phyloP scores from a whole-genome alignment of 768 basidiomycete species.

The Pleurotus cornucopiae region DNA sequence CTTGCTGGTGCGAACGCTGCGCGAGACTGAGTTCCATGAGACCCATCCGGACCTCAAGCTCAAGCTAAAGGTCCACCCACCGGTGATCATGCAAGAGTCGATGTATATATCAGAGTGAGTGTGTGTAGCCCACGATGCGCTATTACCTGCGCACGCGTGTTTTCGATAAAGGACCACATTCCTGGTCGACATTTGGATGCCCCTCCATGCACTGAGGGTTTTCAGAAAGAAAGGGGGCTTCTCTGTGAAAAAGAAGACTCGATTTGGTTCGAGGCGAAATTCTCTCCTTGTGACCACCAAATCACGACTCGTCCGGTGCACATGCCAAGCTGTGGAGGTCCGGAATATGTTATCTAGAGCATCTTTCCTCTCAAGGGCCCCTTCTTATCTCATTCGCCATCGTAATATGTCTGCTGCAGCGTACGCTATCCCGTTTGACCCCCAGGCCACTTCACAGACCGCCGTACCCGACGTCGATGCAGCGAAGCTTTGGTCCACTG shows the following conservation, averaged over 20 bases:
- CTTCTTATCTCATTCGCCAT: slow-evolving; percentile 24
- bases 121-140: too few relatives aligned
- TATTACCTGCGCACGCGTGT: too few relatives aligned
- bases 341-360: slow-evolving; percentile 9
- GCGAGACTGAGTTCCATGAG: too few relatives aligned
- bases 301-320: background rate
- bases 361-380: slow-evolving; percentile 1
- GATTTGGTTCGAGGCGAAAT: background rate
- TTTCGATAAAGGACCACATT: too few relatives aligned
- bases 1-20: too few relatives aligned
- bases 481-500: slow-evolving; percentile 46
- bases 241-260: background rate
- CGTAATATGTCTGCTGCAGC: slow-evolving; percentile 51
- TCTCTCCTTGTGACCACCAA: slow-evolving; percentile 3
- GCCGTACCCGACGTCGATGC: slow-evolving; percentile 36
- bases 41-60: too few relatives aligned
- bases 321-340: slow-evolving; percentile 6
- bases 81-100: too few relatives aligned
- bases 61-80: too few relatives aligned
- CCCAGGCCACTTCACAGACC: slow-evolving; percentile 26
- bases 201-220: too few relatives aligned
- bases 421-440: slow-evolving; percentile 57
- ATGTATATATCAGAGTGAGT: too few relatives aligned
- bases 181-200: too few relatives aligned
- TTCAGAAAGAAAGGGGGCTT: background rate